Evolutionary conservation across 176 grass and related monocot species (phyloP).

Genomic region (Hsuehochloa calcarea): DNA sequence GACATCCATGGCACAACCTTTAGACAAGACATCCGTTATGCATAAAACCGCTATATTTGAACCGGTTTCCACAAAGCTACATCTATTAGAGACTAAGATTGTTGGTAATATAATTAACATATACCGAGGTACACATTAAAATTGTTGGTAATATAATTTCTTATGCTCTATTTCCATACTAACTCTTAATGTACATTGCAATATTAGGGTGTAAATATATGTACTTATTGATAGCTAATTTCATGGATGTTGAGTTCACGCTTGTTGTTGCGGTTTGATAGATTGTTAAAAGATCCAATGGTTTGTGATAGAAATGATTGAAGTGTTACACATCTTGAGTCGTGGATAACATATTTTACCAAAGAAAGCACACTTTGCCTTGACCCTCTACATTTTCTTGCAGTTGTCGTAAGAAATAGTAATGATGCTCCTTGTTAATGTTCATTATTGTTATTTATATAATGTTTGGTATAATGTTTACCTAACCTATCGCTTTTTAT

Average conservation of each 20-base stretch:
- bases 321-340: neutral
- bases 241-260: neutral
- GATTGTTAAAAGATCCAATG: neutral
- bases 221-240: neutral
- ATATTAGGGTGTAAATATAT: neutral
- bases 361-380: too few relatives aligned
- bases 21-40: neutral
- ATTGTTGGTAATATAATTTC: neutral
- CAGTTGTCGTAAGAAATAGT: too few relatives aligned
- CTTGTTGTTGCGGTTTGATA: neutral
- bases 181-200: neutral
- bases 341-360: neutral
- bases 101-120: neutral
- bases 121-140: neutral
- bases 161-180: neutral
- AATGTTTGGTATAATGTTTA: too few relatives aligned
- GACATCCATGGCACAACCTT: neutral
- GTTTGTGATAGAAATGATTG: neutral
- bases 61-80: too few relatives aligned
- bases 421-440: too few relatives aligned
- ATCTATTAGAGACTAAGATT: too few relatives aligned
- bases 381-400: too few relatives aligned
- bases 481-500: too few relatives aligned
- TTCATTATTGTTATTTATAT: too few relatives aligned
- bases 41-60: too few relatives aligned